Percentiles rank a stretch among this genome's conserved stretches.
Evolutionary conservation across 306 rosid species (phyloP).

Genomic region (Potentilla sterilis): DNA sequence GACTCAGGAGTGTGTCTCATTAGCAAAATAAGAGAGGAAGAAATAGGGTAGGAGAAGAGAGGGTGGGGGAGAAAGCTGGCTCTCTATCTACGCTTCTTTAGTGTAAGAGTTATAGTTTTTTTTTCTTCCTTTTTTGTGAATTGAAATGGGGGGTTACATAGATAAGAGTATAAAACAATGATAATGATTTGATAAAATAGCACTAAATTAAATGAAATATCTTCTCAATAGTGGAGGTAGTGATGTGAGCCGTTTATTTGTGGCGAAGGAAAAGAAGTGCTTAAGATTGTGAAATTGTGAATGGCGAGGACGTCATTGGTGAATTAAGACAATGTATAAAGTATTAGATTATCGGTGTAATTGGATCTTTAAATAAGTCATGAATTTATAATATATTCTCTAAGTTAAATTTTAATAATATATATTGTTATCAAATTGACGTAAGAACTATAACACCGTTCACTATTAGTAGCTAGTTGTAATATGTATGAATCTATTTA

Average conservation of each 20-base stretch:
- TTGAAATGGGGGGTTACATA: neutral
- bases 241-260: constrained; percentile 41
- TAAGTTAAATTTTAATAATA: too few species aligned
- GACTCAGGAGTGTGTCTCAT: constrained; percentile 16
- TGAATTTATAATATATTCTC: too few species aligned
- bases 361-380: too few species aligned
- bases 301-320: too few species aligned
- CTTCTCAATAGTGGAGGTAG: constrained; percentile 30
- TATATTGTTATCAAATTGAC: too few species aligned
- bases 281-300: constrained; percentile 20
- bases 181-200: neutral
- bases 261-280: constrained; percentile 30
- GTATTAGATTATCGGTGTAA: too few species aligned
- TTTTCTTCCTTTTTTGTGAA: neutral
- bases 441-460: too few species aligned
- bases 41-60: neutral
- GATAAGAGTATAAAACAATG: neutral
- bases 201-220: neutral
- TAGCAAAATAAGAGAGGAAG: neutral
- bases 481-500: too few species aligned
- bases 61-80: neutral
- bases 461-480: too few species aligned
- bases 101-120: neutral
- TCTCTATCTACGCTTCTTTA: neutral
- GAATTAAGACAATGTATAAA: too few species aligned